Evolutionary conservation across 164 flowering plant species (phyloP).

Genomic region (Taxillus chinensis): DNA sequence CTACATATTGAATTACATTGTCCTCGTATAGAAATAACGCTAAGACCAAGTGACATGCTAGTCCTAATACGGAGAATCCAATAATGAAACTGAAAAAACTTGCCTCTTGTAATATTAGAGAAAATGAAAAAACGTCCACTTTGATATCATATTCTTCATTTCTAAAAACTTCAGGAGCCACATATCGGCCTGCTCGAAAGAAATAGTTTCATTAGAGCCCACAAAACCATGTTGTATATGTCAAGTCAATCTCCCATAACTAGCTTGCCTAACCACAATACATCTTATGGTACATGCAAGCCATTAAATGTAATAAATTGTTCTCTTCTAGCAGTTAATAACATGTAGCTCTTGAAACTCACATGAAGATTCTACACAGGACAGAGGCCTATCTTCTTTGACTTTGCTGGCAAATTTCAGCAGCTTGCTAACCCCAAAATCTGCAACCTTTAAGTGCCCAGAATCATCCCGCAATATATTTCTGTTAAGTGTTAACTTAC

Average conservation of each 20-base stretch:
- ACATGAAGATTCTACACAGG: constrained; percentile 56
- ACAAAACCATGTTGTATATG: background rate
- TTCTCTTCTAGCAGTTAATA: background rate
- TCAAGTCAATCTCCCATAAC: background rate
- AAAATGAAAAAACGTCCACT: constrained; percentile 98
- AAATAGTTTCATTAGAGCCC: background rate
- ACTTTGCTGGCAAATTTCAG: constrained; percentile 46
- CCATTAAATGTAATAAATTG: too few species aligned
- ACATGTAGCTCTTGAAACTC: constrained; percentile 20
- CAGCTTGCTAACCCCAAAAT: constrained; percentile 95
- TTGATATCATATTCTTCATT: constrained; percentile 81
- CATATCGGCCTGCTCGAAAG: constrained; percentile 59
- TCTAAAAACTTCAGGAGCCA: constrained; percentile 86
- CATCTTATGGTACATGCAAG: too few species aligned
- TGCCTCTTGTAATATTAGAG: constrained; percentile 93
- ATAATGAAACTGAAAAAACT: background rate
- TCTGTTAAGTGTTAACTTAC: constrained; percentile 66
- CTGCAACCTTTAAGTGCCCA: constrained; percentile 96
- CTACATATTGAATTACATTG: background rate
- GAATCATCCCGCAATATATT: constrained; percentile 96
- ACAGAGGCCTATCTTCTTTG: constrained; percentile 56
- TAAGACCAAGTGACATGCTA: background rate
- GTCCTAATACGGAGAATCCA: background rate
- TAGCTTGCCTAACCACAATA: too few species aligned
- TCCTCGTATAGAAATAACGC: background rate